Evolutionary conservation across 345 rosid species (phyloP), one percentile per base, ranked within the genome.

Genomic region (Ceriops tagal): DNA sequence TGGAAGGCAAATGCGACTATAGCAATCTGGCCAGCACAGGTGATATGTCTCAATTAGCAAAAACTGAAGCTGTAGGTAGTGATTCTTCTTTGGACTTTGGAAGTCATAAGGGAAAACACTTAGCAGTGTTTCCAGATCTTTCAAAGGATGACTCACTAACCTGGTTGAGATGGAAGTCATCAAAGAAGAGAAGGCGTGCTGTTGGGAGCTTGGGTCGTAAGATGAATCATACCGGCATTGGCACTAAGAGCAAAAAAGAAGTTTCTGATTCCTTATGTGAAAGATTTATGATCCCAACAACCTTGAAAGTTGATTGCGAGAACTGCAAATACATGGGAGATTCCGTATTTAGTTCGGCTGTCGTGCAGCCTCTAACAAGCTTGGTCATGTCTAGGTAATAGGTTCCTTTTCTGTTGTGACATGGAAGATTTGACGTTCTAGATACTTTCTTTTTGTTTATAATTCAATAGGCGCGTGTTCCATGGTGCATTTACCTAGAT

Each of bases 321-420:
- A 92, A 83, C 78, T 87, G 91, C 82, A 88, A 85, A 73, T 85
- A 76, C 65, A 57, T 73, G 65, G 80, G 86, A 39, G 89, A 78
- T 67, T 68, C 92, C 30, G 47, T 75, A 0, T 88, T 88, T 64
- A 74, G 72, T 58, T 77, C 86, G 63, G 62, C 90, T 37, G 87
- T 73, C 22, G 86, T 76, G 71, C 82, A 83, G 15, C 69, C 83
- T 46, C 80, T 84, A 71, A 72, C 89, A 59, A 84, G 79, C 82
- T 70, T 92, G 83, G 82, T 86, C 47, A 83, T 84, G 92, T 87
- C 91, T 65, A 84, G 95, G 69, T 88, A 87, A 88, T 74, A 13
- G 52, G 32, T 61, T 21, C 6, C 8, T 68, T 61, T 31, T 31
- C 64, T 65, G 77, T 76, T 66, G 65, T 70, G 73, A 53, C 15